Evolutionary conservation across 306 rosid genomes (phyloP).

Genomic region (Macrotyloma uniflorum): DNA sequence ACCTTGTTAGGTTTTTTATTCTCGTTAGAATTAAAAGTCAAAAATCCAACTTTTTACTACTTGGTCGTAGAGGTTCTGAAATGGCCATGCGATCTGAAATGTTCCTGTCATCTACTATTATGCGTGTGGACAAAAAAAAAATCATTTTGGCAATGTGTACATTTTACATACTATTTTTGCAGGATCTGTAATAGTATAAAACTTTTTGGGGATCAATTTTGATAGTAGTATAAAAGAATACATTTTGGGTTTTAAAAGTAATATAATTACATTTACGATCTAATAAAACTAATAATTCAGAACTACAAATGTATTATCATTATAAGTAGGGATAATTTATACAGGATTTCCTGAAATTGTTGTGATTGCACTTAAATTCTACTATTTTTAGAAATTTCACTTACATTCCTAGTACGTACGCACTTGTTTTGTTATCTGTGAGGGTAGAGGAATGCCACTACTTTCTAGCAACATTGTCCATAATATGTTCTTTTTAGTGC

Average conservation of each 20-base stretch:
- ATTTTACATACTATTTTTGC: neutral
- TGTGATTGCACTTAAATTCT: neutral
- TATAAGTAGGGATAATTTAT: neutral
- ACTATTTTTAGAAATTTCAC: neutral
- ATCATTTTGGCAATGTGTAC: neutral
- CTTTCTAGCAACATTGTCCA: too few relatives aligned
- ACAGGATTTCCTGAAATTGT: neutral
- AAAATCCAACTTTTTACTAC: neutral
- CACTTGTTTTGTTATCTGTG: neutral
- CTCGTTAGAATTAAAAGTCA: neutral
- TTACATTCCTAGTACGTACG: neutral
- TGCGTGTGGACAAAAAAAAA: neutral
- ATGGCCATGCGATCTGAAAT: neutral
- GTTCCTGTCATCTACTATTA: neutral
- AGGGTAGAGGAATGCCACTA: too few relatives aligned
- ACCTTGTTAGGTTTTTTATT: neutral
- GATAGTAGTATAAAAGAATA: too few relatives aligned
- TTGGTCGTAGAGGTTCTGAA: neutral
- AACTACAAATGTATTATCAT: neutral
- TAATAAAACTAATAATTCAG: neutral
- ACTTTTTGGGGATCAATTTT: neutral
- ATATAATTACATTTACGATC: neutral
- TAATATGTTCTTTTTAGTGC: too few relatives aligned
- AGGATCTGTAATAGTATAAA: neutral
- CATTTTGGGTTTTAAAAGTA: neutral